Base-by-base conservation (phyloP, 768 basidiomycete genomes). In the Cystobasidium tubakii region DNA sequence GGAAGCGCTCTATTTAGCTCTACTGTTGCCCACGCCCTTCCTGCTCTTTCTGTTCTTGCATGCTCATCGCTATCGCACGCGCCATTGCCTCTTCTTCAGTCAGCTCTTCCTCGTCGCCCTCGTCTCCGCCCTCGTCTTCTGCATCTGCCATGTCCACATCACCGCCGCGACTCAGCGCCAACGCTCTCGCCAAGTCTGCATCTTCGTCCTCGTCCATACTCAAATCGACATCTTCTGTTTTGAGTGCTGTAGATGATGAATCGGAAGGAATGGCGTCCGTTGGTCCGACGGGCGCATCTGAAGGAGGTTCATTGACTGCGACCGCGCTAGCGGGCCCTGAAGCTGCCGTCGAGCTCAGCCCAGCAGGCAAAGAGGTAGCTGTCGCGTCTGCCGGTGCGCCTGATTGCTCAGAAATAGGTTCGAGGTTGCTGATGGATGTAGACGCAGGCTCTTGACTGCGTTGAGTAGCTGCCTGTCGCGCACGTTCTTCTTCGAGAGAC, bases 401-500 rank as follows among this genome's bases (percentile, higher is more conserved):
- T 6, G 46, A 3, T n/a, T 50, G 46, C 46, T 50, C 15, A 50
- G 46, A 50, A n/a, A 50, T 50, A 50, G 12, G 4, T 15, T 50
- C 46, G 3, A 50, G 46, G 21, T 15, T 15, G 46, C 4, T 50
- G 4, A n/a, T 19, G 3, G 46, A 12, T 3, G 46, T 21, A 6
- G 46, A 50, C 7, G 10, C 4, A 12, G 46, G 10, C 3, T 50
- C 44, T 67, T 67, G 66, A 53, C 31, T 67, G n/a, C 50, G 39
- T n/a, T 67, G 39, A 21, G 44, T 50, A 7, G 66, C 66, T 3
- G 42, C 79, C 57, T 80, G 79, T 31, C 93, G 88, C 21, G 91
- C 91, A 79, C 88, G 87, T 64, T 92, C 92, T 80, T 96, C 93
- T 83, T 95, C 91, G 86, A 98, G 88, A 0, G 94, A 97, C 90